phyloP scores from a whole-genome alignment of 176 grass and related monocot species.

The Echinochloa phyllopogon region DNA sequence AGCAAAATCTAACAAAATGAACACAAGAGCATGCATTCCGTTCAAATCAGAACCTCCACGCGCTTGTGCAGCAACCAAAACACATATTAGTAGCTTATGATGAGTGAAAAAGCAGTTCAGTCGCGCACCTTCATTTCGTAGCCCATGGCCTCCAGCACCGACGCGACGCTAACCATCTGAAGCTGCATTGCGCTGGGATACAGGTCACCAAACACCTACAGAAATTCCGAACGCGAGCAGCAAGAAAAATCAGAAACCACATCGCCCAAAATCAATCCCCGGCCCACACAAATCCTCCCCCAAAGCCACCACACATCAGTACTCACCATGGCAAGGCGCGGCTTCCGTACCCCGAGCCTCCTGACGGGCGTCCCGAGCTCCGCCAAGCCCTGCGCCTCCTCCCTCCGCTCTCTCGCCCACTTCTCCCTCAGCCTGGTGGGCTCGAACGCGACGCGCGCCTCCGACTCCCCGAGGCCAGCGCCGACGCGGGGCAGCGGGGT shows the following conservation, averaged over 20 bases:
- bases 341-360: conserved; percentile 66
- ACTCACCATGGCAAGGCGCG: conserved; percentile 86
- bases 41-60: not conserved
- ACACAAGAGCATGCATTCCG: no score
- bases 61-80: not conserved
- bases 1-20: conserved; percentile 23
- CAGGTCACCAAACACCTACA: conserved; percentile 83
- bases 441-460: conserved; percentile 65
- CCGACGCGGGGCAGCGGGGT: not conserved
- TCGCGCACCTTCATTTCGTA: conserved; percentile 83
- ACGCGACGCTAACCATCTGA: conserved; percentile 85
- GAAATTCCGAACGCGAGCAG: conserved; percentile 6
- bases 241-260: conserved; percentile 40
- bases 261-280: not conserved
- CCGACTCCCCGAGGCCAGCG: conserved; percentile 31
- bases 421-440: conserved; percentile 73
- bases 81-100: not conserved
- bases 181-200: conserved; percentile 75
- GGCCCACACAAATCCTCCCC: conserved; percentile 1
- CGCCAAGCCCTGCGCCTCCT: conserved; percentile 57
- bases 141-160: conserved; percentile 79
- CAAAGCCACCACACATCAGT: not conserved
- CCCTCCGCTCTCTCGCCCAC: conserved; percentile 68
- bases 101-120: not conserved
- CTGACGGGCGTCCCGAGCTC: conserved; percentile 48